Evolutionary conservation across 768 basidiomycete species (phyloP), one percentile per base, ranked within the genome.

Genomic region (Pisolithus marmoratus): DNA sequence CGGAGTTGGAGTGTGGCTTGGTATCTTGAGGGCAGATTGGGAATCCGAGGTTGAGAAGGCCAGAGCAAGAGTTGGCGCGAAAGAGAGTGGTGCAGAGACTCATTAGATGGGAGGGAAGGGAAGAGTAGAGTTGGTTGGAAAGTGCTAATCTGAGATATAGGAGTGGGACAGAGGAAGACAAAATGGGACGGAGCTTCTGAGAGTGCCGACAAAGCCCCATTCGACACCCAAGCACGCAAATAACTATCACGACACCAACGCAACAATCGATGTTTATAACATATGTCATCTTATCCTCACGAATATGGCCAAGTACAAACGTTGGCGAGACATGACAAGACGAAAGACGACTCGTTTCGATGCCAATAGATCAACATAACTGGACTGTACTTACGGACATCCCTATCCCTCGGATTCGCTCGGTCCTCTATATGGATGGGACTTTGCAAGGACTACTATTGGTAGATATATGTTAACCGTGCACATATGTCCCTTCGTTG

Each of bases 11-110:
- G 74, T 80, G 2, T 74, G 71, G 61, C 58, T 83, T 1, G 79
- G 75, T 46, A 34, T 89, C 15, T 62, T 68, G 2, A 48, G 63
- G 20, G 80, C 86, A 4, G 76, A 92, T 64, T 92, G 90, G 90
- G 63, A 80, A 60, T 83, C 84, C 56, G 87, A 85, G 50, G 52
- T 58, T 14, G 45, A 26, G 8, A 47, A 17, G 5, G 64, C 64
- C 6, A 50, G 48, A 38, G 47, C 38, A 20, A 59, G 64, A 36
- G 46, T 56, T 23, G 51, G 34, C 83, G 87, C 65, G 74, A 24
- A 63, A 60, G 43, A 81, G 87, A 66, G 72, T 69, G 49, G 72
- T 65, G 36, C 74, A 72, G 52, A 68, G 66, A 45, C 7, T 24
- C 9, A 24, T 15, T 23, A 43, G 15, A 68, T 70, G 46, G 74